phyloP scores from a whole-genome alignment of 176 grass and related monocot genomes.

The Aegilops bicornis region DNA sequence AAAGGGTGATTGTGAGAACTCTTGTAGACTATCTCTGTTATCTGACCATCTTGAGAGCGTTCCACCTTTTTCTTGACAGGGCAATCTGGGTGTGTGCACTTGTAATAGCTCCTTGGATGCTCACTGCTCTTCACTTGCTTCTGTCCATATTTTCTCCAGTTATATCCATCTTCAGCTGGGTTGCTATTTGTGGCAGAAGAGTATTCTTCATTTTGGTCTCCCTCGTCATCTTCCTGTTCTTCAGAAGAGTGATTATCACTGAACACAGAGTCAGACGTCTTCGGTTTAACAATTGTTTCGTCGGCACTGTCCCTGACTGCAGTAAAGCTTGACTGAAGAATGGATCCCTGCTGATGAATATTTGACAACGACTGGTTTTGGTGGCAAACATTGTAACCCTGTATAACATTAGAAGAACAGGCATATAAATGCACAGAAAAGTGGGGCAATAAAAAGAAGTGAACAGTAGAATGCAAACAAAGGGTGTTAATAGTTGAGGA shows the following conservation, averaged over 20 bases:
- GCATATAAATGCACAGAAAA: conserved; percentile 11
- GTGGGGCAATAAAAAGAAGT: conserved; percentile 10
- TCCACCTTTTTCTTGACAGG: conserved; percentile 76
- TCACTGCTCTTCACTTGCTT: conserved; percentile 74
- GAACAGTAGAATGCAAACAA: not conserved
- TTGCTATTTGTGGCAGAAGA: conserved; percentile 26
- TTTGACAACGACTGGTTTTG: conserved; percentile 40
- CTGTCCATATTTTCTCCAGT: conserved; percentile 80
- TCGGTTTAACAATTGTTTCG: conserved; percentile 31
- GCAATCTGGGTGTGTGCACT: conserved; percentile 64
- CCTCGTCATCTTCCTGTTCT: conserved; percentile 39
- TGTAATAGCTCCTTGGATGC: conserved; percentile 72
- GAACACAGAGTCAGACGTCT: conserved; percentile 46
- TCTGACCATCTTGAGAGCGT: conserved; percentile 56
- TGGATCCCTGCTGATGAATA: conserved; percentile 45
- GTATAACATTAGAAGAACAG: not conserved
- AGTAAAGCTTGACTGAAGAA: conserved; percentile 61
- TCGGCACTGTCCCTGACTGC: conserved; percentile 35
- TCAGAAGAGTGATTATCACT: conserved; percentile 47
- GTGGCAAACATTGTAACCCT: conserved; percentile 24
- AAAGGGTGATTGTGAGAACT: conserved; percentile 66
- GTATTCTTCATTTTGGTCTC: conserved; percentile 45
- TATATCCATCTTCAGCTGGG: conserved; percentile 67
- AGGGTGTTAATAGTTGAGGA: not conserved
- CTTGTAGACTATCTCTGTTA: conserved; percentile 72